Base-by-base conservation (phyloP, 139 green algal species). In the Coelastrella sp. region DNA sequence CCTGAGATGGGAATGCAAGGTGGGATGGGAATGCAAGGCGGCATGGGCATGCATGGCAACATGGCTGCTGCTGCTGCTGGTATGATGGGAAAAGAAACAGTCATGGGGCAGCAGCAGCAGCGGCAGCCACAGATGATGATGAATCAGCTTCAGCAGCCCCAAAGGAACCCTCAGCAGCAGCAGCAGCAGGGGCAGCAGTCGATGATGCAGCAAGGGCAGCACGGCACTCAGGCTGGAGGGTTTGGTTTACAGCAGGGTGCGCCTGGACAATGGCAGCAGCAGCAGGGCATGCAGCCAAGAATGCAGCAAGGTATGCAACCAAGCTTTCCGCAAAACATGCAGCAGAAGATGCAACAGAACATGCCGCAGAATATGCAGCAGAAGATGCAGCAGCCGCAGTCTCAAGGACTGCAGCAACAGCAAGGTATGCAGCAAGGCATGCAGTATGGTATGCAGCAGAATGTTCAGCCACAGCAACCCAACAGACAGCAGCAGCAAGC, bases 101-200 rank as follows among this genome's bases (percentile, higher is more conserved):
- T 5, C 11, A 67, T 67, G 59, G 59, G 59, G 23, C 66, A 74
- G 66, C 66, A 74, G 64, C 64, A 74, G 64, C 64, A 35, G 72
- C 45, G 30, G 72, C 27, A 23, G 48, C 30, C 15, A 67, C 7
- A 30, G 35, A n/a, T n/a, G n/a, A n/a, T n/a, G n/a, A n/a, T n/a
- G n/a, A n/a, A n/a, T n/a, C n/a, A n/a, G 62, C 8, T 17, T 19
- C 62, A 71, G 62, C 62, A 21, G 32, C 23, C 13, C 19, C 59
- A 67, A 23, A 17, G 25, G 13, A 67, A 5, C 8, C 21, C 21
- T 13, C 59, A 67, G 59, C 59, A 67, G 59, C 57, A 66, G 57
- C 57, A 66, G 57, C 57, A 66, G 57, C 57, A 66, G 57, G 21
- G 35, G 34, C 67, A 53, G 25, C 30, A 37, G 67, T 30, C 35